Evolutionary conservation across 176 grass and related monocot species (phyloP), one percentile per base, ranked within the genome.

Genomic region (Panicum miliaceum): DNA sequence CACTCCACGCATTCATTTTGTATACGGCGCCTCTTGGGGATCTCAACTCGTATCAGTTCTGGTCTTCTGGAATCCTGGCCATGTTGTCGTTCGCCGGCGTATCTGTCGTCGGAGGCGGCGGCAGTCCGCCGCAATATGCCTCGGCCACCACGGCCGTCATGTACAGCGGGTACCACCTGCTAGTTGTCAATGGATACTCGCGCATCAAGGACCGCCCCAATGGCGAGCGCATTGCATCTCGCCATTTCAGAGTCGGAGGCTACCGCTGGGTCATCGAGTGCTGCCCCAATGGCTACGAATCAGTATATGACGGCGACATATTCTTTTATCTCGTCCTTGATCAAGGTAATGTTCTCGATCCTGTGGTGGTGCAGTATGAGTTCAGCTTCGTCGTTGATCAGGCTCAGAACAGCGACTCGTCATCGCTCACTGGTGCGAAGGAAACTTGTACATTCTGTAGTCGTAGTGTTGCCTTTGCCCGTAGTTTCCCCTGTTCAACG

Each of bases 371-470:
- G 2, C 73, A 60, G 23, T 77, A 68, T 26, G 56, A 64, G 32
- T 88, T 88, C 11, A 23, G 62, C 19, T 58, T n/a, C n/a, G n/a
- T 83, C 14, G 15, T 50, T 20, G 12, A 43, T 69, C 73, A 53
- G 57, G 71, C 4, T 27, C 0, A 43, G 19, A 11, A 12, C 41
- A 23, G 72, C 64, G 43, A 34, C 19, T 22, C 43, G n/a, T 1
- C 40, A 75, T 48, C 7, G 59, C 15, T 14, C 22, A 6, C 4
- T 53, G 7, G 32, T 11, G 50, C 27, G 56, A 6, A 37, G 1
- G 0, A 3, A 67, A 16, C 1, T 25, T 0, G 0, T 8, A 23
- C 0, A 18, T 40, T 76, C 7, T n/a, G 0, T 23, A 12, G 18
- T 8, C 1, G 12, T 12, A 0, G 2, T 59, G 0, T 25, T 73